Base-by-base conservation (phyloP, 2,329 filamentous ascomycete genomes). In the Colletotrichum horii region DNA sequence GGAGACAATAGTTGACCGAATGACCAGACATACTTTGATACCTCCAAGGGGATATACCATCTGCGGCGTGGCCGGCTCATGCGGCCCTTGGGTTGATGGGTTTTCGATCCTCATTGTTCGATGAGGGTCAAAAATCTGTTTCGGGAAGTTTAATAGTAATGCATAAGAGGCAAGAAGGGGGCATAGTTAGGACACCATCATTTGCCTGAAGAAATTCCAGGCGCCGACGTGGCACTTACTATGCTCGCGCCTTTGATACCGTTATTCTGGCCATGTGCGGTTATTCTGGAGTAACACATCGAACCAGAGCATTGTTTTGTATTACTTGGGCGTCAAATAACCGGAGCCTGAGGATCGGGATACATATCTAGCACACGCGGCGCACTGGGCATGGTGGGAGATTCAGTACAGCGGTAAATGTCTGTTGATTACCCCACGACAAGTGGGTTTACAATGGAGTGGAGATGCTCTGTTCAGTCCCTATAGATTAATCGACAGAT, bases 31-130 rank as follows among this genome's bases (percentile, higher is more conserved):
- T 83, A 97, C 93, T 38, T 89, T 99, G 76, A 94, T 98, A 79
- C 95, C 96, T 67, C 97, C 97, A 14, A 90, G 94, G 79, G 96
- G 96, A 65, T 98, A 97, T 85, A 95, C 90, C 78, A 93, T 98
- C 81, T 96, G 94, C 76, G 97, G 97, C 75, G 90, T 98, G 77
- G 94, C 95, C 14, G 97, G 97, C 72, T 95, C 94, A 67, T 95
- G 93, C 81, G 95, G 90, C 48, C 83, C 90, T 65, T 98, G 95
- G 95, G 87, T 98, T 26, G 95, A 98, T 83, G 94, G 94, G 6
- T 95, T 98, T 83, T 94, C 94, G 11, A 88, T 98, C 72, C 92
- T 98, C 80, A 94, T 87, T 70, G 85, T 76, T 6, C 66, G 70
- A 38, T 78, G 24, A 71, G 43, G 38, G 58, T 30, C 30, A 32